phyloP scores from a whole-genome alignment of 1,284 basidiomycete genomes.

The Dichomitus squalens region DNA sequence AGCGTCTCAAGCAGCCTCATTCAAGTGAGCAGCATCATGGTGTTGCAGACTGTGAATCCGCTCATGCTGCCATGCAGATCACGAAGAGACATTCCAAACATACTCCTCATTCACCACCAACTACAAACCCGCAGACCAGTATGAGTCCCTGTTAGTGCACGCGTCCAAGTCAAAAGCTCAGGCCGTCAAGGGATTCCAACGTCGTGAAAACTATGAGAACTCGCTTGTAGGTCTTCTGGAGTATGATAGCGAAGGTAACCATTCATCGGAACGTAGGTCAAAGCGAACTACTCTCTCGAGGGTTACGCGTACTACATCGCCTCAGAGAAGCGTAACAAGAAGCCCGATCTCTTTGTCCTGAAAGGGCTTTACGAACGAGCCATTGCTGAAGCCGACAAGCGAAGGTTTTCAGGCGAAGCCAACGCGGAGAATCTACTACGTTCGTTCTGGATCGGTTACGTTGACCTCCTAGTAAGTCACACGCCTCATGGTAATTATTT shows the following conservation, averaged over 20 bases:
- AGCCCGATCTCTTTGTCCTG: slow-evolving; percentile 64
- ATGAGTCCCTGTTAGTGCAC: slow-evolving; percentile 74
- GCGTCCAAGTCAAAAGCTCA: slow-evolving; percentile 72
- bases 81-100: slow-evolving; percentile 77
- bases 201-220: slow-evolving; percentile 62
- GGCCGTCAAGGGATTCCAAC: slow-evolving; percentile 61
- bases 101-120: slow-evolving; percentile 89
- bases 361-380: slow-evolving; percentile 76
- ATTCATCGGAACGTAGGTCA: slow-evolving; percentile 34
- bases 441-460: slow-evolving; percentile 67
- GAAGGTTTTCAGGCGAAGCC: slow-evolving; percentile 50
- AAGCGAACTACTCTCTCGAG: slow-evolving; percentile 54
- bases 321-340: slow-evolving; percentile 64
- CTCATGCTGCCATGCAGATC: slow-evolving; percentile 40
- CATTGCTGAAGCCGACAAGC: slow-evolving; percentile 67
- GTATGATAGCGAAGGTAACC: neutral
- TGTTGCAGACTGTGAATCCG: neutral
- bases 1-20: slow-evolving; percentile 70
- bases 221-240: slow-evolving; percentile 50
- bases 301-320: slow-evolving; percentile 66
- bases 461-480: slow-evolving; percentile 51
- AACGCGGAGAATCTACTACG: slow-evolving; percentile 60
- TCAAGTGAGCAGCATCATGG: slow-evolving; percentile 47
- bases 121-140: slow-evolving; percentile 70
- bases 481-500: neutral